A percentile compares a stretch with the other conserved stretches of the same genome.
phyloP scores from a whole-genome alignment of 2,329 filamentous ascomycete species.

The Gnomoniopsis smithogilvyi region DNA sequence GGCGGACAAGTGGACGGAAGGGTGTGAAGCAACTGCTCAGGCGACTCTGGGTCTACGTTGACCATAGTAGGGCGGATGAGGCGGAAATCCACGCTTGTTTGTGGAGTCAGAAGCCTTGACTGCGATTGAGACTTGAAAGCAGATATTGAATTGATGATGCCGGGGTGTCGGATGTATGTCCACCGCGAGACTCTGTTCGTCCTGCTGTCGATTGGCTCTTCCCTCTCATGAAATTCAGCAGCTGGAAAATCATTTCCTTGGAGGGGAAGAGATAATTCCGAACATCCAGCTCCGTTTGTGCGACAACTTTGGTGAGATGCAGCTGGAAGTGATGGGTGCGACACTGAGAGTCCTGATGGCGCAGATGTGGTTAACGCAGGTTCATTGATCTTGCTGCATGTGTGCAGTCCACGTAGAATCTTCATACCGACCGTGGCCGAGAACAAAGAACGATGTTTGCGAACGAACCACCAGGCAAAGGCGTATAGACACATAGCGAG shows the following conservation, averaged over 20 bases:
- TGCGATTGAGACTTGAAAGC: background rate
- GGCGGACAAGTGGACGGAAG: background rate
- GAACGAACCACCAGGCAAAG: conserved; percentile 38
- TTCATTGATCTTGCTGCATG: background rate
- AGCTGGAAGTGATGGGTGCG: too few relatives aligned
- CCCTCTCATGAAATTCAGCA: background rate
- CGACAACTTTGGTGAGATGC: background rate
- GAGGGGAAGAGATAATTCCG: background rate
- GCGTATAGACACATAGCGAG: conserved; percentile 38
- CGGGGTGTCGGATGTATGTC: background rate
- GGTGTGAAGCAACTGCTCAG: background rate
- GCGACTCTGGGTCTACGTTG: background rate
- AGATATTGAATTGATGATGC: background rate
- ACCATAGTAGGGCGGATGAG: background rate
- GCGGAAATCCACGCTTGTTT: background rate
- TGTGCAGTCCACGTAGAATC: background rate
- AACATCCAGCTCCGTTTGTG: background rate
- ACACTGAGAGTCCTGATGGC: background rate
- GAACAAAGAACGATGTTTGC: background rate
- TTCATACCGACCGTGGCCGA: background rate
- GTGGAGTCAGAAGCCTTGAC: background rate
- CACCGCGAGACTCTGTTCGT: background rate
- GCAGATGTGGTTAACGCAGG: background rate
- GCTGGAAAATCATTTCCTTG: background rate
- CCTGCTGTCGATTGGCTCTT: background rate